Evolutionary conservation across 805 yeast species (phyloP).

Genomic region (Starmerella powellii): DNA sequence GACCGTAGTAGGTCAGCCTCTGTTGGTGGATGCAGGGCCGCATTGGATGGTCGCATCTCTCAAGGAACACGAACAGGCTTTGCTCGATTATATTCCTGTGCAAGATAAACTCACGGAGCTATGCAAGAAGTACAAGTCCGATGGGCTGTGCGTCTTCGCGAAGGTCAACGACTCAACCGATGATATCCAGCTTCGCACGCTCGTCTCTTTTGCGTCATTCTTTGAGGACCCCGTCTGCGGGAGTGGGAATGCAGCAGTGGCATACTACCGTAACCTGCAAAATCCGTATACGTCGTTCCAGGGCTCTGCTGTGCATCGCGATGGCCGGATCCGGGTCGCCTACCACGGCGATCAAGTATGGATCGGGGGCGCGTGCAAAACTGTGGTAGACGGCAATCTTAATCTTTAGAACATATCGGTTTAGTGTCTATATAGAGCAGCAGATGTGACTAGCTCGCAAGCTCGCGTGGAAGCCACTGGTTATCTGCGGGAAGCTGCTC

Average conservation of each 20-base stretch:
- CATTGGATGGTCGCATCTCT: too few species aligned
- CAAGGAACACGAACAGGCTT: too few species aligned
- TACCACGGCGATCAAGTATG: constrained; percentile 11
- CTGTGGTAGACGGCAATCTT: constrained; percentile 1
- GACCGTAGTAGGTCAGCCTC: background rate
- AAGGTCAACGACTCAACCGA: background rate
- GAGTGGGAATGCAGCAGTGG: constrained; percentile 23
- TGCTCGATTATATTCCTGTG: too few species aligned
- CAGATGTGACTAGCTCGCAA: background rate
- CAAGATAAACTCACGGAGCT: constrained; percentile 2
- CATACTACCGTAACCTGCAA: constrained; percentile 8
- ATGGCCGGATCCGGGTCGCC: constrained; percentile 11
- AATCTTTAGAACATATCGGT: background rate
- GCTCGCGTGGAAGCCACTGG: constrained; percentile 6
- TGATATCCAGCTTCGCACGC: constrained; percentile 17
- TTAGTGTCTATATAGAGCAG: background rate
- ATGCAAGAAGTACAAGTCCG: background rate
- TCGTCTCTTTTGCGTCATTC: constrained; percentile 11
- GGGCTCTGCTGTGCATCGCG: constrained; percentile 18
- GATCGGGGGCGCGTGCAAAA: constrained; percentile 13
- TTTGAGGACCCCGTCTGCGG: constrained; percentile 22
- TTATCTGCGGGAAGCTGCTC: constrained; percentile 2
- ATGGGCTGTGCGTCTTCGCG: constrained; percentile 14
- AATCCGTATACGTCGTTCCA: constrained; percentile 14
- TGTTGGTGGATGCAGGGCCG: background rate